A percentile compares a stretch with the other conserved stretches of the same genome.
These are phyloP conservation scores for Neonectria ditissima DNA, from an alignment of 2,329 filamentous ascomycete species.

Conservation along the genomic window DNA sequence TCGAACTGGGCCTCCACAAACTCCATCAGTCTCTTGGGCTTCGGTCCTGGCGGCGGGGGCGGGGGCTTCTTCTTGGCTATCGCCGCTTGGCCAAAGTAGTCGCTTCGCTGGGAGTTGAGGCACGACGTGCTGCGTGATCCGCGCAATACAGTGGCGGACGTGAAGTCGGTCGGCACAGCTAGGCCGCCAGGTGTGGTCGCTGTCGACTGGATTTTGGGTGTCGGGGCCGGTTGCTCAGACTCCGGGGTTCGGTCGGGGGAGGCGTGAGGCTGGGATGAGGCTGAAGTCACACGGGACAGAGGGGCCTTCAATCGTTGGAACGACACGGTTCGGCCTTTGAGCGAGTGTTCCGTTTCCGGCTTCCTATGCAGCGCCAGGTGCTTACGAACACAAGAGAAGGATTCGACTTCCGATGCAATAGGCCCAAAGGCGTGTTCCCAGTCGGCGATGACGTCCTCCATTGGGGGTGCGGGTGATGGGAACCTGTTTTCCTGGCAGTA, in stretches of 20 bases:
- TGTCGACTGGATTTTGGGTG: constrained; percentile 14
- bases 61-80: constrained; percentile 28
- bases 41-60: constrained; percentile 24
- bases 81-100: constrained; percentile 20
- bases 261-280: constrained; percentile 4
- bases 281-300: constrained; percentile 21
- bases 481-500: constrained; percentile 28
- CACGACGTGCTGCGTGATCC: constrained; percentile 20
- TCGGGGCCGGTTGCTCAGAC: background rate
- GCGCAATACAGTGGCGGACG: constrained; percentile 21
- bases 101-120: constrained; percentile 7
- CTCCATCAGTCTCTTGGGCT: constrained; percentile 16
- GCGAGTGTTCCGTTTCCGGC: constrained; percentile 7
- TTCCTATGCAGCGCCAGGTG: constrained; percentile 1
- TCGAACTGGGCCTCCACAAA: constrained; percentile 30
- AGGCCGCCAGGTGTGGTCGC: constrained; percentile 8
- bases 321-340: background rate
- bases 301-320: constrained; percentile 10
- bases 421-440: constrained; percentile 25
- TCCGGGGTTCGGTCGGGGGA: constrained; percentile 7
- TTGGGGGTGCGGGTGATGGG: constrained; percentile 23
- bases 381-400: constrained; percentile 22
- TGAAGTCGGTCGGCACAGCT: constrained; percentile 28
- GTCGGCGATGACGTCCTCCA: constrained; percentile 23
- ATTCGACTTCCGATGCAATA: constrained; percentile 14